phyloP scores from a whole-genome alignment of 345 rosid genomes.

The Hibiscus mutabilis region DNA sequence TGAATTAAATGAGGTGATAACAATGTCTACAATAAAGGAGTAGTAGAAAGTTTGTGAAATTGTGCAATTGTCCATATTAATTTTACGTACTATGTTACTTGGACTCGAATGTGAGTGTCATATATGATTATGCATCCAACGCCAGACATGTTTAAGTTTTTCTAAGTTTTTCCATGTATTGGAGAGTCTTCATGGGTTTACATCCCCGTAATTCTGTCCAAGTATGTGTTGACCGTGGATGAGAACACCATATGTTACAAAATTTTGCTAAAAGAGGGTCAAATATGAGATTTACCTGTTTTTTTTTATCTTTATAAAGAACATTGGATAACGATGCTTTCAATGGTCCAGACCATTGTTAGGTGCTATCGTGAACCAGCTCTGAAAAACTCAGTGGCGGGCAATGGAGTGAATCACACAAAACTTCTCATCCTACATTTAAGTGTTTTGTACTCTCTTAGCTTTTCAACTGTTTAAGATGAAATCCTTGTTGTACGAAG shows the following conservation, averaged over 20 bases:
- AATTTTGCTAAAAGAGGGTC: background rate
- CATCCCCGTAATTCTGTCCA: background rate
- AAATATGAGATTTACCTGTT: background rate
- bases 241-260: background rate
- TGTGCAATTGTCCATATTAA: background rate
- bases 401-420: slow-evolving; percentile 10
- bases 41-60: background rate
- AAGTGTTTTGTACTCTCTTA: slow-evolving; percentile 17
- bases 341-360: slow-evolving; percentile 21
- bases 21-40: background rate
- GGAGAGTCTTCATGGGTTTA: background rate
- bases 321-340: background rate
- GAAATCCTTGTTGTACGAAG: background rate
- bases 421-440: slow-evolving; percentile 24
- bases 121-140: too few relatives aligned
- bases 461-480: background rate
- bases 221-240: background rate
- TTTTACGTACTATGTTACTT: background rate
- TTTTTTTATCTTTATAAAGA: background rate
- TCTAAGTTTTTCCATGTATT: background rate
- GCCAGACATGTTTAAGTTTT: too few relatives aligned
- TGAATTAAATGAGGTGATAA: background rate
- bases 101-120: background rate
- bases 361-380: slow-evolving; percentile 14
- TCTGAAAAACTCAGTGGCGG: slow-evolving; percentile 12